Base-by-base conservation (phyloP, 75 land plant genomes). In the Larix kaempferi region DNA sequence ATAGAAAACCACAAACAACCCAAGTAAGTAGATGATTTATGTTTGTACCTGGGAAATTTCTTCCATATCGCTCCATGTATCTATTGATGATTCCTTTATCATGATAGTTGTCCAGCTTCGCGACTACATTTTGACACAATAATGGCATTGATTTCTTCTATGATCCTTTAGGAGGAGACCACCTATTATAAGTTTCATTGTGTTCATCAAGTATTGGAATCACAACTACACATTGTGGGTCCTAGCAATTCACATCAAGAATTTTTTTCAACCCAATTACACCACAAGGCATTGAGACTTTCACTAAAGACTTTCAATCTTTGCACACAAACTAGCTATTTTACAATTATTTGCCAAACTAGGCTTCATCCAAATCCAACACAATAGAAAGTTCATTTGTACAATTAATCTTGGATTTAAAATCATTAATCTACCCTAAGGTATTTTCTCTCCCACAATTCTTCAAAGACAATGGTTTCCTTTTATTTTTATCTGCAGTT, bases 61-160 rank as follows among this genome's bases (percentile, higher is more conserved):
- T 35, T 35, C 37, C 37, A 35, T 35, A 35, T 76, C 25, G 67
- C 82, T 76, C 78, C 52, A 81, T 41, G n/a, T 67, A 81, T 37
- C 39, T 59, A 17, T 81, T 62, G n/a, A n/a, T n/a, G n/a, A n/a
- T n/a, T n/a, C 58, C 21, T 3, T 78, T 81, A 33, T 81, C 78
- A 2, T 76, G 72, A 35, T 67, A 76, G 37, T 81, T 76, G 21
- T 65, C 69, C 13, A 65, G 37, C 41, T 65, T 37, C 37, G 16
- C 21, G 16, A 33, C 19, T 33, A 29, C 33, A 25, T 65, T 65
- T 35, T 39, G 5, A 14, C 69, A 15, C 21, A 35, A 17, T 19
- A 29, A 14, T 65, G 21, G 6, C 69, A 35, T 19, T 65, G 19
- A 19, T 65, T 37, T 35, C 69, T 65, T 65, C 37, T 37, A 15